These are phyloP conservation scores for Colletotrichum spaethianum DNA, from an alignment of 2,329 filamentous ascomycete genomes.

Conservation along the genomic window DNA sequence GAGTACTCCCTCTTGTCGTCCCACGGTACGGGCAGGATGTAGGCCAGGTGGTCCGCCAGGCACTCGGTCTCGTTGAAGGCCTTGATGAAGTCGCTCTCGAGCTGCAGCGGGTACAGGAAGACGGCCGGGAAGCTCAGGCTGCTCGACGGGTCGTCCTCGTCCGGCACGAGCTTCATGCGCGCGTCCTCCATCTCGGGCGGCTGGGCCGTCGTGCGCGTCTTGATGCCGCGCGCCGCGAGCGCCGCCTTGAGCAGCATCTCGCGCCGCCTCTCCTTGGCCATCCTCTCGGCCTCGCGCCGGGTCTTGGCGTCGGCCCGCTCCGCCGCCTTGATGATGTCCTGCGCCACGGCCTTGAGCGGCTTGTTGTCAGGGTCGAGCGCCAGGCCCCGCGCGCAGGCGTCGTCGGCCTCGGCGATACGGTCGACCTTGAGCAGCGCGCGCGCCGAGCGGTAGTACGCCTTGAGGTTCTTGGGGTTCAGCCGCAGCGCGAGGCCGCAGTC, in stretches of 20 bases:
- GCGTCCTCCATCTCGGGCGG: slow-evolving; percentile 93
- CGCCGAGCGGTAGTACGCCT: slow-evolving; percentile 91
- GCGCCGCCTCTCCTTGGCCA: slow-evolving; percentile 69
- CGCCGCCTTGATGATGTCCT: slow-evolving; percentile 74
- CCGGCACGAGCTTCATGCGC: slow-evolving; percentile 75
- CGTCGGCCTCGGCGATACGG: slow-evolving; percentile 84
- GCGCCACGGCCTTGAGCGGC: slow-evolving; percentile 72
- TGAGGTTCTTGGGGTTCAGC: slow-evolving; percentile 85
- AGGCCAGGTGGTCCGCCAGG: slow-evolving; percentile 83
- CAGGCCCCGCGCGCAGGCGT: slow-evolving; percentile 82
- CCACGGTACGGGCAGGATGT: slow-evolving; percentile 93
- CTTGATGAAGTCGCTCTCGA: slow-evolving; percentile 93
- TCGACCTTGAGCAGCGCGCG: slow-evolving; percentile 84
- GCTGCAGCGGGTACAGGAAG: slow-evolving; percentile 85
- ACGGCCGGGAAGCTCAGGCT: slow-evolving; percentile 83
- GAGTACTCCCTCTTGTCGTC: slow-evolving; percentile 79
- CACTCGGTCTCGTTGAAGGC: slow-evolving; percentile 83
- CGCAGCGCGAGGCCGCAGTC: slow-evolving; percentile 87
- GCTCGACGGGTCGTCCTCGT: slow-evolving; percentile 81
- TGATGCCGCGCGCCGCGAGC: slow-evolving; percentile 78
- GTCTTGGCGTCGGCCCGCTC: slow-evolving; percentile 68
- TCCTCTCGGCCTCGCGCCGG: slow-evolving; percentile 68
- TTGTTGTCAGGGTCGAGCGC: slow-evolving; percentile 79
- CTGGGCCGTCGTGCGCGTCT: slow-evolving; percentile 74
- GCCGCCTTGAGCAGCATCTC: slow-evolving; percentile 75